These are phyloP conservation scores for Tetrastigma voinierianum DNA, from an alignment of 164 flowering plant species.

Conservation along the genomic window DNA sequence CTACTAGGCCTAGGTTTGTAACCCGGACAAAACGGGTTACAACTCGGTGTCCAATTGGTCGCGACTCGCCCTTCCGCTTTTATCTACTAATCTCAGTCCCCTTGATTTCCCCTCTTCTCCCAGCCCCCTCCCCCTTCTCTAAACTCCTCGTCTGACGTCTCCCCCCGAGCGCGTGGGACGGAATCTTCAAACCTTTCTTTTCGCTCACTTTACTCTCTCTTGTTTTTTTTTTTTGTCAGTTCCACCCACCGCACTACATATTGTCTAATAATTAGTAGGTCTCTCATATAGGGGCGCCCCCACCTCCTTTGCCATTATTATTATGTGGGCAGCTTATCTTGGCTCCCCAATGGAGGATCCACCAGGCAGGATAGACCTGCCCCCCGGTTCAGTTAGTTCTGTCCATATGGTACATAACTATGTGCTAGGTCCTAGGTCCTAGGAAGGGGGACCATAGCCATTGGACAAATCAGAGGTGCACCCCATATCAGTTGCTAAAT, in stretches of 20 bases:
- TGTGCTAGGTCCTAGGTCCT: background rate
- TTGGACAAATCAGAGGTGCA: too few species aligned
- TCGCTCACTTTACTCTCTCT: constrained; percentile 13
- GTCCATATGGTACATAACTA: too few species aligned
- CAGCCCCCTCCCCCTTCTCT: too few species aligned
- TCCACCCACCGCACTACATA: constrained; percentile 30
- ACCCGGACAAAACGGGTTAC: constrained; percentile 47
- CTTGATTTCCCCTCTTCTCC: too few species aligned
- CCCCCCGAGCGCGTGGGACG: constrained; percentile 5
- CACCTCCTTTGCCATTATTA: background rate
- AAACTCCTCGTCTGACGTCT: background rate
- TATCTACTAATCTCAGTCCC: too few species aligned
- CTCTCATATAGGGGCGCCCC: background rate
- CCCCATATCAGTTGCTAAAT: background rate
- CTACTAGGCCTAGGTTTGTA: constrained; percentile 4
- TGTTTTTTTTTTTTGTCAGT: constrained; percentile 25
- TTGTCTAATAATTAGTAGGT: constrained; percentile 14
- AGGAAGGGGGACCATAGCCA: background rate
- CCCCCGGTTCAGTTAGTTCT: too few species aligned
- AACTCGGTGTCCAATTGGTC: constrained; percentile 18
- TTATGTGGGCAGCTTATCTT: too few species aligned
- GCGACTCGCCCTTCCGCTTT: constrained; percentile 4
- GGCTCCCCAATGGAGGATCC: too few species aligned
- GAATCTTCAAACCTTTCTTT: constrained; percentile 2
- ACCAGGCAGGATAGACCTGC: too few species aligned